These are phyloP conservation scores for Wallacemonas sp. DNA, from an alignment of 208 protist genomes.

Conservation along the genomic window DNA sequence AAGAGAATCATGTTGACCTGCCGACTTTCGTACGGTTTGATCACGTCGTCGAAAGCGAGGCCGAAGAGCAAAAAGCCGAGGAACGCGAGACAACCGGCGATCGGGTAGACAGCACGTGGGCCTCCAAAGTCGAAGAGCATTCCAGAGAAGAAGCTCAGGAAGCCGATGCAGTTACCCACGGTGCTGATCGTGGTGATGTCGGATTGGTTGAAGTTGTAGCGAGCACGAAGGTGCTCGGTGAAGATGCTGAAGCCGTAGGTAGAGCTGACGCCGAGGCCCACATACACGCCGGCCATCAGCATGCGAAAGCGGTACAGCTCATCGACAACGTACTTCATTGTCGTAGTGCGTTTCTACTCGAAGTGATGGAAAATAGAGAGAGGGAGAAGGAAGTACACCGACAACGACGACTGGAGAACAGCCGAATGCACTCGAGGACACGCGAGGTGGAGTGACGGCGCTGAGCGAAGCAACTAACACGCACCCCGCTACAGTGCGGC, in stretches of 20 bases:
- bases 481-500: too few species aligned
- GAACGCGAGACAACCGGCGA: constrained; percentile 39
- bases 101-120: constrained; percentile 42
- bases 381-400: neutral
- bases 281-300: constrained; percentile 65
- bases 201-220: constrained; percentile 57
- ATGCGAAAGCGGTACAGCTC: constrained; percentile 72
- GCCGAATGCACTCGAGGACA: too few species aligned
- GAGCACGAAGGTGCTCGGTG: constrained; percentile 39
- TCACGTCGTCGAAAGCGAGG: constrained; percentile 55
- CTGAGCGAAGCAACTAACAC: too few species aligned
- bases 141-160: constrained; percentile 60
- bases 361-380: neutral
- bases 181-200: constrained; percentile 87
- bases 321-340: constrained; percentile 52
- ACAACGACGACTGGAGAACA: too few species aligned
- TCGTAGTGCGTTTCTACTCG: neutral
- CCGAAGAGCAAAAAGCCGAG: constrained; percentile 68
- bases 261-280: constrained; percentile 64
- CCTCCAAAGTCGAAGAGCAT: constrained; percentile 75
- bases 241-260: constrained; percentile 81
- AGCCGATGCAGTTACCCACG: constrained; percentile 61
- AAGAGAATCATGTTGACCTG: constrained; percentile 48
- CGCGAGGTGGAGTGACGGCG: too few species aligned
- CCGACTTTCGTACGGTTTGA: constrained; percentile 25